Evolutionary conservation across 2,329 filamentous ascomycete genomes (phyloP).

Genomic region (Chaetomiaceae sp.): DNA sequence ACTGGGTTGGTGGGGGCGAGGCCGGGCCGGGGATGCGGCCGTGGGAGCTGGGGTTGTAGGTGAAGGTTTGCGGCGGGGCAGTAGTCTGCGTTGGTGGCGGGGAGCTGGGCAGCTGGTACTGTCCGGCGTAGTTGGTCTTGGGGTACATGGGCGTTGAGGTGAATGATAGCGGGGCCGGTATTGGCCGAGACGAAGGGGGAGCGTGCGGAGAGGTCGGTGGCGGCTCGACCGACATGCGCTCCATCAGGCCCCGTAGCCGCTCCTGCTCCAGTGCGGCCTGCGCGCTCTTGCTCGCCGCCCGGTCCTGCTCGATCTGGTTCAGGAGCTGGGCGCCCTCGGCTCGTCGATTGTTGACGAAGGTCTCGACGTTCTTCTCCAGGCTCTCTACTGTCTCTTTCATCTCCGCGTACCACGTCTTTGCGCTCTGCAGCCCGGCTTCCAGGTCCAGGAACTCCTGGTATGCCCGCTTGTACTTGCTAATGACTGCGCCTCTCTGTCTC

Average conservation of each 20-base stretch:
- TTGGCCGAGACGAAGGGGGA: constrained; percentile 34
- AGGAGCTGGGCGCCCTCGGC: constrained; percentile 88
- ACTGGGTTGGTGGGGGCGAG: constrained; percentile 62
- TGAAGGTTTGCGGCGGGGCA: constrained; percentile 29
- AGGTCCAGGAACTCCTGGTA: constrained; percentile 92
- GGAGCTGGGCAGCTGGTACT: constrained; percentile 57
- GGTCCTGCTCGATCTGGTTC: constrained; percentile 78
- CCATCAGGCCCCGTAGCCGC: constrained; percentile 84
- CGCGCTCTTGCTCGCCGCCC: constrained; percentile 54
- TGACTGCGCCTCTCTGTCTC: constrained; percentile 72
- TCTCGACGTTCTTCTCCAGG: constrained; percentile 91
- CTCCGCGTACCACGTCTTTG: constrained; percentile 89
- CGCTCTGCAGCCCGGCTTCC: constrained; percentile 76
- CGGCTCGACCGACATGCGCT: constrained; percentile 86
- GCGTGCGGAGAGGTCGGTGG: constrained; percentile 40
- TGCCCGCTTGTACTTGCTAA: constrained; percentile 83
- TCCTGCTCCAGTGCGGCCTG: constrained; percentile 81
- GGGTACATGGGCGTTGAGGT: constrained; percentile 45
- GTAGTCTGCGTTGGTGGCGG: constrained; percentile 48
- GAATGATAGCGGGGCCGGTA: constrained; percentile 36
- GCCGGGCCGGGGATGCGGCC: constrained; percentile 52
- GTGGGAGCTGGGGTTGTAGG: constrained; percentile 57
- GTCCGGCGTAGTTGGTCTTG: constrained; percentile 49
- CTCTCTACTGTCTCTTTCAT: constrained; percentile 95
- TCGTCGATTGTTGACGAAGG: constrained; percentile 90